A percentile compares a stretch with the other conserved stretches of the same genome.
phyloP scores from a whole-genome alignment of 208 protist species.

The Leishmania gerbilli region DNA sequence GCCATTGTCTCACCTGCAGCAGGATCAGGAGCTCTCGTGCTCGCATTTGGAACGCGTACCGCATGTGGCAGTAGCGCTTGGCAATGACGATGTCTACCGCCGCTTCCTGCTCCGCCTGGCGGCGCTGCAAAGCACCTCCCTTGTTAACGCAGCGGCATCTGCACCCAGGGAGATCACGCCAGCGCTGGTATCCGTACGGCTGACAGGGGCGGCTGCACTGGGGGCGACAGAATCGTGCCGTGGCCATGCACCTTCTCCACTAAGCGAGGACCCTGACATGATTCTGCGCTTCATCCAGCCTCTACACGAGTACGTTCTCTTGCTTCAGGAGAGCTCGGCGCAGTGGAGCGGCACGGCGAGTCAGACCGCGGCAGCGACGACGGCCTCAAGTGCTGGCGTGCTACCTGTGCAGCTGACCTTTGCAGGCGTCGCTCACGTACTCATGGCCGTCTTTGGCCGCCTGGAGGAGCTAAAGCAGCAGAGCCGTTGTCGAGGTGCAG shows the following conservation, averaged over 20 bases:
- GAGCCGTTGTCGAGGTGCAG: slow-evolving; percentile 41
- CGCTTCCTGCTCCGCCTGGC: slow-evolving; percentile 53
- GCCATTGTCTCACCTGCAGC: neutral
- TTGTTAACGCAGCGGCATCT: neutral
- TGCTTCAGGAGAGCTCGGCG: slow-evolving; percentile 14
- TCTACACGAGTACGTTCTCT: slow-evolving; percentile 39
- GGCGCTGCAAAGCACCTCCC: slow-evolving; percentile 8
- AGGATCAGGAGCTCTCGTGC: neutral
- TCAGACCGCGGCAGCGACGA: neutral
- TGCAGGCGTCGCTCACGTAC: slow-evolving; percentile 35
- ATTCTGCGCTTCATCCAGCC: slow-evolving; percentile 43
- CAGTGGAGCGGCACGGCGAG: neutral
- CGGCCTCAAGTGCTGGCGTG: neutral
- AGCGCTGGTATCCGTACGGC: slow-evolving; percentile 3
- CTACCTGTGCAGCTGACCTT: slow-evolving; percentile 48
- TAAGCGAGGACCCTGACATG: slow-evolving; percentile 16
- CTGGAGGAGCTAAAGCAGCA: slow-evolving; percentile 47
- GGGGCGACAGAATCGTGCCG: neutral
- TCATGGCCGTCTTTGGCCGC: slow-evolving; percentile 35
- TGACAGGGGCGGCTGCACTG: slow-evolving; percentile 2
- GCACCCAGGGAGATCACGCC: neutral
- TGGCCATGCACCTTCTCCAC: neutral
- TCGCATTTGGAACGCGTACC: neutral
- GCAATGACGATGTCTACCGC: slow-evolving; percentile 60
- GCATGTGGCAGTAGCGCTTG: slow-evolving; percentile 27